Evolutionary conservation across 163 green algal species (phyloP).

Genomic region (Scenedesmus sp.): DNA sequence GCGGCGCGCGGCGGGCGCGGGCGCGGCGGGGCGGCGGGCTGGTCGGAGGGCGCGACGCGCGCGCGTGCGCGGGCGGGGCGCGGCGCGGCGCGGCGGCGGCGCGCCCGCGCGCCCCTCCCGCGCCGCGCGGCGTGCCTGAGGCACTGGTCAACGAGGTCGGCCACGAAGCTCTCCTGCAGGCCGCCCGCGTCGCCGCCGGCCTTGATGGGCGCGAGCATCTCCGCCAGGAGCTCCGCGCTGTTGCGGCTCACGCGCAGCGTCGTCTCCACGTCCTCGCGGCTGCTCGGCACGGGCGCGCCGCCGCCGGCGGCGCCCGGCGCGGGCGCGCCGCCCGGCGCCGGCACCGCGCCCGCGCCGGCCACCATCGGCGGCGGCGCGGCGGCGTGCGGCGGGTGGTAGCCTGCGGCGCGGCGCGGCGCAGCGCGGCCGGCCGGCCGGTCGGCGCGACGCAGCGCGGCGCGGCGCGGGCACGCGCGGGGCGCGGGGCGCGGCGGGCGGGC

Average conservation of each 20-base stretch:
- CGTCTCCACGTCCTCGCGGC: slow-evolving; percentile 4
- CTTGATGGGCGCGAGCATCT: slow-evolving; percentile 42
- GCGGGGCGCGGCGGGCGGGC: too few species aligned
- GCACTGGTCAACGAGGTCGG: slow-evolving; percentile 45
- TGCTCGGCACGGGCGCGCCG: not conserved
- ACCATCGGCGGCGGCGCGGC: slow-evolving; percentile 20
- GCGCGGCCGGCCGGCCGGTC: too few species aligned
- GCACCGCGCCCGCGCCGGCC: slow-evolving; percentile 3
- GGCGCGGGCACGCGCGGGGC: too few species aligned
- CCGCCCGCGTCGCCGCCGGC: not conserved
- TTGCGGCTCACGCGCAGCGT: slow-evolving; percentile 32
- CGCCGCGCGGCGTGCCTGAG: slow-evolving; percentile 9
- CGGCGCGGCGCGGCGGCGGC: too few species aligned
- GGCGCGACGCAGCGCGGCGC: too few species aligned
- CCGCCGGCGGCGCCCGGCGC: not conserved
- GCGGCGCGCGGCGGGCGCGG: too few species aligned
- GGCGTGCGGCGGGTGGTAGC: slow-evolving; percentile 17
- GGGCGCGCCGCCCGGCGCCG: not conserved
- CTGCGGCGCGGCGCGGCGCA: too few species aligned
- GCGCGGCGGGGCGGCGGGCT: not conserved
- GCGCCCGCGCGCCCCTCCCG: too few species aligned
- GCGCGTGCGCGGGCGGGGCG: too few species aligned
- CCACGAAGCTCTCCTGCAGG: slow-evolving; percentile 36
- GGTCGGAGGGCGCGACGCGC: too few species aligned
- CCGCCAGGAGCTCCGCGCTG: slow-evolving; percentile 40